Evolutionary conservation across 192 early-diverging fungal genomes (phyloP).

Genomic region (Bifiguratus adelaidae): DNA sequence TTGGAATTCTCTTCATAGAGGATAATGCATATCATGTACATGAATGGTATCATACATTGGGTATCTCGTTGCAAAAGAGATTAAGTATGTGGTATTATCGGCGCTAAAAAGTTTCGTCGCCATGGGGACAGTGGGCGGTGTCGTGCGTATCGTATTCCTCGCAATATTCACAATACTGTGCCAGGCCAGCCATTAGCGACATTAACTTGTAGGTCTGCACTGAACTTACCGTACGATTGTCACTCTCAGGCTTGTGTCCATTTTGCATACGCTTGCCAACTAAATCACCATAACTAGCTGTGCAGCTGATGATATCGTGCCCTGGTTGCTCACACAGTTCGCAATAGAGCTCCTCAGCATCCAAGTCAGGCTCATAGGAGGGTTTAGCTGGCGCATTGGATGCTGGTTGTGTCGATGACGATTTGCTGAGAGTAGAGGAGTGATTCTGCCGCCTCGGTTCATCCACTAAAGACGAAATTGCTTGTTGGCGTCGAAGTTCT

Average conservation of each 20-base stretch:
- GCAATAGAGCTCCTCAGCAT: slow-evolving; percentile 37
- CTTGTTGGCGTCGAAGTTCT: slow-evolving; percentile 15
- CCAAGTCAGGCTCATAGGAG: slow-evolving; percentile 3
- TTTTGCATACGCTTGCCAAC: neutral
- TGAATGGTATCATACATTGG: too few relatives aligned
- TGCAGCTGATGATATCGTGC: slow-evolving; percentile 53
- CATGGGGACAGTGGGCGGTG: slow-evolving; percentile 62
- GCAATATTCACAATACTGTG: slow-evolving; percentile 68
- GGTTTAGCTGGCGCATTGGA: neutral
- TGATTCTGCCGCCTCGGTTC: too few relatives aligned
- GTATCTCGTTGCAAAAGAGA: too few relatives aligned
- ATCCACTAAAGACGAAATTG: too few relatives aligned
- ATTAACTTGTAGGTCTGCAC: neutral
- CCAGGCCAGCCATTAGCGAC: slow-evolving; percentile 5
- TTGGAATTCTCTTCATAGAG: too few relatives aligned
- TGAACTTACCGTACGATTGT: slow-evolving; percentile 31
- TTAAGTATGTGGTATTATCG: too few relatives aligned
- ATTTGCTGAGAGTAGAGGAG: too few relatives aligned
- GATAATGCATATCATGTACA: too few relatives aligned
- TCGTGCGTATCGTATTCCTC: slow-evolving; percentile 58
- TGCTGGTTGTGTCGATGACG: neutral
- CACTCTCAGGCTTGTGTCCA: neutral
- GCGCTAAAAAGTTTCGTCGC: slow-evolving; percentile 59
- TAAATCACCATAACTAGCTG: slow-evolving; percentile 25
- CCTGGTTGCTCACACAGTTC: slow-evolving; percentile 57